Base-by-base conservation (phyloP, 2,329 filamentous ascomycete species). In the Emydomyces testavorans region DNA sequence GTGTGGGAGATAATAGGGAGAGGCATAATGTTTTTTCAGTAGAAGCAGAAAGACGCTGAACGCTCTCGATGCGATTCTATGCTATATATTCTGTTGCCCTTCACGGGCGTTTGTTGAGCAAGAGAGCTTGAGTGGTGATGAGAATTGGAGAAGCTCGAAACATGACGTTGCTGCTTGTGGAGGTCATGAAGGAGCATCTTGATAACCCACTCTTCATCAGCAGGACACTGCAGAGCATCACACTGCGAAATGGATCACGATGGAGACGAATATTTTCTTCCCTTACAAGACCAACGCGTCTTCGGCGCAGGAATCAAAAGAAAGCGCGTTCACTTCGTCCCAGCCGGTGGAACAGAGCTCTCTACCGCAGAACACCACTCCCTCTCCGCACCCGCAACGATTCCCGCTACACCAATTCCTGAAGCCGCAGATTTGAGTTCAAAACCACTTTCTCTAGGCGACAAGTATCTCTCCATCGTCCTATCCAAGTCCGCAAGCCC, bases 261-360 rank as follows among this genome's bases (percentile, higher is more conserved):
- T 58, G 73, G 77, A 18, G 74, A 80, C 36, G 71, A 72, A 36
- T 80, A 80, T 51, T 74, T 73, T 15, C 65, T 75, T 2, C 78
- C 79, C 0, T 66, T 79, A 3, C 69, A 73, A 52, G 71, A 79
- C 50, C 78, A 80, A 56, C 71, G 73, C 10, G 72, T 75, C 49
- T 82, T 80, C 53, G 76, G 76, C 36, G 75, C 77, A 10, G 78
- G 79, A n/a, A 72, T 82, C 45, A 77, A 76, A 58, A 71, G 76
- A 55, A 79, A 77, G 64, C 70, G 67, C 45, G 73, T 83, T 36
- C 67, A 71, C 4, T 83, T 83, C 58, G 75, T 83, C 11, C 69
- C 73, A 16, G 71, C 76, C 16, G 56, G 55, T 46, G 56, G 60
- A 18, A 57, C 74, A 54, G 37, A 56, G 32, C 40, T 56, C n/a